Conservation (phyloP, 768 basidiomycete species). For the Russula sp. region DNA sequence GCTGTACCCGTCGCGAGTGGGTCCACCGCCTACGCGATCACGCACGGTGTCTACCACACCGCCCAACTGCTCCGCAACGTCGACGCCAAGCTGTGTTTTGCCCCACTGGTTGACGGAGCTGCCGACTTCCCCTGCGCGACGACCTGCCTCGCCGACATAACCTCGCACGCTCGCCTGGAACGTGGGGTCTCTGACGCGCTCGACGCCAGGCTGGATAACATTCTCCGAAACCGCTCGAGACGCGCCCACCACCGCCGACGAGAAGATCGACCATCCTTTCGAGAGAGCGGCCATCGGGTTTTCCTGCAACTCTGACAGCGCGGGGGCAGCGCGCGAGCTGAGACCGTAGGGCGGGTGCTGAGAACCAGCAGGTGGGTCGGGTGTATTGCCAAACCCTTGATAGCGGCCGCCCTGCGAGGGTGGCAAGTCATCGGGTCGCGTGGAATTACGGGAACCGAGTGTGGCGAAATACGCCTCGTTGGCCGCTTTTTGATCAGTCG, state of each 20-base stretch:
- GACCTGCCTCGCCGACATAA: constrained; percentile 65
- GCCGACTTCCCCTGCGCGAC: constrained; percentile 55
- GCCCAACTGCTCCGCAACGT: constrained; percentile 74
- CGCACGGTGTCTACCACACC: constrained; percentile 61
- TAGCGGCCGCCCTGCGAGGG: constrained; percentile 94
- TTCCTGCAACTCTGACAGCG: constrained; percentile 74
- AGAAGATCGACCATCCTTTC: constrained; percentile 97
- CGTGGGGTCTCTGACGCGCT: constrained; percentile 72
- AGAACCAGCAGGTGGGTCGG: constrained; percentile 47
- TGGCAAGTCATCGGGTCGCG: constrained; percentile 69
- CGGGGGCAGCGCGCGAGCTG: constrained; percentile 77
- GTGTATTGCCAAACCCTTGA: constrained; percentile 85
- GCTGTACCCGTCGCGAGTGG: constrained; percentile 39
- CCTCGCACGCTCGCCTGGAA: constrained; percentile 70
- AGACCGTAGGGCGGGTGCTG: constrained; percentile 64
- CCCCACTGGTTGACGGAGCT: constrained; percentile 71
- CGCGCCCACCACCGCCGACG: constrained; percentile 76
- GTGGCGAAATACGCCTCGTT: constrained; percentile 86
- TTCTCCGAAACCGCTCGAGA: constrained; percentile 73
- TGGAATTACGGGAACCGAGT: constrained; percentile 78
- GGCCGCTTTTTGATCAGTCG: constrained; percentile 56
- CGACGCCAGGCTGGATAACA: constrained; percentile 87
- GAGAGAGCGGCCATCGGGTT: constrained; percentile 80
- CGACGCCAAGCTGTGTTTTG: constrained; percentile 72
- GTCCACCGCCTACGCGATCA: constrained; percentile 51